Conservation (phyloP, 805 yeast species). For the Ogataea naganishii region DNA sequence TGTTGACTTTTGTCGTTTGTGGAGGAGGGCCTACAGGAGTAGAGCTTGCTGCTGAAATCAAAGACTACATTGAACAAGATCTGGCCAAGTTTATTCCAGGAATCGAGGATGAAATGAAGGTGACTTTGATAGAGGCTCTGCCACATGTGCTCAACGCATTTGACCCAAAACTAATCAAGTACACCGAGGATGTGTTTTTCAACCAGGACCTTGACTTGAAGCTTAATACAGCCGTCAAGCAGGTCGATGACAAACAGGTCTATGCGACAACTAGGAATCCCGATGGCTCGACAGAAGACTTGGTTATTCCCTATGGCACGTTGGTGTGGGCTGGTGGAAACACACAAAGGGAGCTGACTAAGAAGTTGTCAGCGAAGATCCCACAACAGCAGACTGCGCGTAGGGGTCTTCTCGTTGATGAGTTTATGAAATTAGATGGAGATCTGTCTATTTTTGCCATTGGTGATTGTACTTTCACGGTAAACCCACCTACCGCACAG, state of each 20-base stretch:
- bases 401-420: conserved; percentile 83
- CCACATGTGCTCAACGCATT: conserved; percentile 79
- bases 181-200: conserved; percentile 71
- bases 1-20: conserved; percentile 80
- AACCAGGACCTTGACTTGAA: conserved; percentile 59
- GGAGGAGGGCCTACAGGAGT: conserved; percentile 99
- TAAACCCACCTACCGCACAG: conserved; percentile 92
- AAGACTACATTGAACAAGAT: conserved; percentile 90
- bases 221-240: conserved; percentile 81
- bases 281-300: conserved; percentile 52
- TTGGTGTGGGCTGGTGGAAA: conserved; percentile 97
- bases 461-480: conserved; percentile 90
- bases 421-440: conserved; percentile 73
- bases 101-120: conserved; percentile 69
- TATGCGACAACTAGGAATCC: conserved; percentile 59
- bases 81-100: conserved; percentile 81
- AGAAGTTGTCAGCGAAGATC: conserved; percentile 54
- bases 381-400: conserved; percentile 75
- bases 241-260: conserved; percentile 63
- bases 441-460: conserved; percentile 70
- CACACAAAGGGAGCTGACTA: conserved; percentile 71
- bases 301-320: conserved; percentile 74
- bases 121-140: conserved; percentile 80
- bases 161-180: conserved; percentile 56
- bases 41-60: conserved; percentile 91